Conservation (phyloP, 2,329 filamentous ascomycete genomes). For the Xylogone sp. region DNA sequence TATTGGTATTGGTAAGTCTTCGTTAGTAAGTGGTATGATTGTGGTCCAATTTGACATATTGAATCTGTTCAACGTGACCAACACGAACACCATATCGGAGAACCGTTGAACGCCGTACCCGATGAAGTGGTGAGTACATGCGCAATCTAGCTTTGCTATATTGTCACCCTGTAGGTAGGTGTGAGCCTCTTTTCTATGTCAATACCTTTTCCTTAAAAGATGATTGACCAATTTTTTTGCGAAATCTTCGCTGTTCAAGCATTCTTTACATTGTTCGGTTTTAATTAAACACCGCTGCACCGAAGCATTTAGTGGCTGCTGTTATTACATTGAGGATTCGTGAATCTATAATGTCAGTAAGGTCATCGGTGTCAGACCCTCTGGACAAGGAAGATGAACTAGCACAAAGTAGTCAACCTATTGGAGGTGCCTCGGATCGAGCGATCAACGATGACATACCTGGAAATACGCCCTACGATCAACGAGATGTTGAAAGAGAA, state of each 20-base stretch:
- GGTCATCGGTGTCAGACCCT: neutral
- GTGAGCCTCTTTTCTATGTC: neutral
- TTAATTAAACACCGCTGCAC: neutral
- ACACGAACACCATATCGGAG: neutral
- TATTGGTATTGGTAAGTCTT: too few species aligned
- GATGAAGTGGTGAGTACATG: too few species aligned
- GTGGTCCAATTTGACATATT: neutral
- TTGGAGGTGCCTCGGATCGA: neutral
- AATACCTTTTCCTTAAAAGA: neutral
- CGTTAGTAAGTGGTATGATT: too few species aligned
- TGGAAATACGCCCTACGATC: neutral
- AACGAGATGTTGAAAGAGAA: neutral
- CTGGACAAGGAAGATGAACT: neutral
- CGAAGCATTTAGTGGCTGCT: neutral
- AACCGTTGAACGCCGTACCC: too few species aligned
- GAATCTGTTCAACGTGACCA: neutral
- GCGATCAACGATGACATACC: neutral
- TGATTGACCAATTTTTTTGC: neutral
- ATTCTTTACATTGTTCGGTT: neutral
- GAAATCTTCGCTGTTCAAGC: neutral
- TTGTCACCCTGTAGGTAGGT: neutral
- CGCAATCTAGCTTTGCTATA: neutral
- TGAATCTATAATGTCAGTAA: too few species aligned
- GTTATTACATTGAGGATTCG: too few species aligned
- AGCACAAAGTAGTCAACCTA: neutral